A percentile compares a stretch with the other conserved stretches of the same genome.
These are phyloP conservation scores for Monosporascus sp. DNA, from an alignment of 2,329 filamentous ascomycete species.

Conservation along the genomic window DNA sequence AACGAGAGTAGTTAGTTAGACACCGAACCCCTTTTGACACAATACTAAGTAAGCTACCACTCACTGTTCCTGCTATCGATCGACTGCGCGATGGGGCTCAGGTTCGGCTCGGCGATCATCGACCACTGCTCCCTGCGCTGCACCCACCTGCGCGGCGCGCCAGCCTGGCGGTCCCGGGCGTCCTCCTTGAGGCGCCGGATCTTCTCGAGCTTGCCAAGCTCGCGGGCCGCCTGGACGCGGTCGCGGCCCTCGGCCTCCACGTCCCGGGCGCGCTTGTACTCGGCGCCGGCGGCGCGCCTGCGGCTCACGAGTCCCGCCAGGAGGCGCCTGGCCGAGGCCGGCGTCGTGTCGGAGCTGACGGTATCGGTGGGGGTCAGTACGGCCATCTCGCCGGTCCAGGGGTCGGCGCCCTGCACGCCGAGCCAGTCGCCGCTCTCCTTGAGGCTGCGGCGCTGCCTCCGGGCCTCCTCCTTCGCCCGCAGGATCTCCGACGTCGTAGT, in stretches of 20 bases:
- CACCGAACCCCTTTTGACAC: neutral
- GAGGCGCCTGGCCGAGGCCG: constrained; percentile 23
- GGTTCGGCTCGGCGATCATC: constrained; percentile 41
- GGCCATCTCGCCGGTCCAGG: constrained; percentile 48
- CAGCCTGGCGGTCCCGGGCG: constrained; percentile 23
- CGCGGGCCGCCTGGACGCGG: constrained; percentile 29
- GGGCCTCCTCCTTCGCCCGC: constrained; percentile 24
- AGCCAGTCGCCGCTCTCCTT: constrained; percentile 54
- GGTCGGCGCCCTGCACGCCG: constrained; percentile 54
- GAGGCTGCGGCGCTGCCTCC: constrained; percentile 38
- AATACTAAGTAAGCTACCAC: constrained; percentile 13
- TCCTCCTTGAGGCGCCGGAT: constrained; percentile 36
- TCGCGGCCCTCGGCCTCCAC: constrained; percentile 37
- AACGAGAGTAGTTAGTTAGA: neutral
- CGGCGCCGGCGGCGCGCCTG: constrained; percentile 28
- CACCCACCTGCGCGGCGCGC: constrained; percentile 34
- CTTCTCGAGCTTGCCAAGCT: constrained; percentile 38
- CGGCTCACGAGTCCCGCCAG: constrained; percentile 27
- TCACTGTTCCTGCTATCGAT: constrained; percentile 17
- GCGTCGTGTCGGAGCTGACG: constrained; percentile 36
- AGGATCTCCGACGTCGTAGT: constrained; percentile 14
- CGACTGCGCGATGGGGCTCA: constrained; percentile 46
- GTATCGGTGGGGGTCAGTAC: constrained; percentile 40
- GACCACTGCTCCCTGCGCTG: constrained; percentile 44
- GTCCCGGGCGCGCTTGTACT: constrained; percentile 29